Percentiles rank a stretch among this genome's conserved stretches.
These are phyloP conservation scores for Verticillium albo-atrum DNA, from an alignment of 2,329 filamentous ascomycete genomes.

Conservation along the genomic window DNA sequence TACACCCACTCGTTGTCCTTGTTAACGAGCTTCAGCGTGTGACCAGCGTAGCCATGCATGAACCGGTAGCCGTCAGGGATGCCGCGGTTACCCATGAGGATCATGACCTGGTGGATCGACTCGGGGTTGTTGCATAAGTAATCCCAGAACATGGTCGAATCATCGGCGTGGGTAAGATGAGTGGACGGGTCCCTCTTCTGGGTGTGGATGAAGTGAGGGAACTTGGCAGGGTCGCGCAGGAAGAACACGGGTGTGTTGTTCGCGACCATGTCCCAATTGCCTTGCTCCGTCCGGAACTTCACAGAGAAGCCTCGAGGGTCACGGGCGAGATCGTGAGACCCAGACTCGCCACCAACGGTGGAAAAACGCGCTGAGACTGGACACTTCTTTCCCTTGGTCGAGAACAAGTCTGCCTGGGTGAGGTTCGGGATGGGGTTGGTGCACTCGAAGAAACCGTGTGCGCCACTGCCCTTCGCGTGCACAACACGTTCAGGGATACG, in stretches of 20 bases:
- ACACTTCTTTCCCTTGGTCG: slow-evolving; percentile 62
- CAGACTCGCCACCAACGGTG: slow-evolving; percentile 69
- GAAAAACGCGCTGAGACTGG: slow-evolving; percentile 65
- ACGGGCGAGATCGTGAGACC: slow-evolving; percentile 65
- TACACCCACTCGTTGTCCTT: slow-evolving; percentile 49
- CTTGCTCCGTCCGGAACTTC: slow-evolving; percentile 70
- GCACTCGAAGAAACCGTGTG: slow-evolving; percentile 47
- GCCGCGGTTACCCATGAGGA: slow-evolving; percentile 52
- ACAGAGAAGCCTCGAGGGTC: slow-evolving; percentile 69
- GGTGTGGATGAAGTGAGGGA: slow-evolving; percentile 69
- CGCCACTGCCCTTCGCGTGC: slow-evolving; percentile 53
- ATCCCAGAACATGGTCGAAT: slow-evolving; percentile 65
- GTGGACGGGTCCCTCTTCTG: slow-evolving; percentile 71
- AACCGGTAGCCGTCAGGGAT: slow-evolving; percentile 49
- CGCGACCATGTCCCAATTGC: slow-evolving; percentile 55
- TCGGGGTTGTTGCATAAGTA: slow-evolving; percentile 56
- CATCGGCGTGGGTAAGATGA: slow-evolving; percentile 57
- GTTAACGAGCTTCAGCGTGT: slow-evolving; percentile 53
- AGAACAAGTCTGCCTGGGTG: slow-evolving; percentile 46
- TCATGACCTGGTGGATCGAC: slow-evolving; percentile 53
- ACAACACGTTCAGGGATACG: slow-evolving; percentile 57
- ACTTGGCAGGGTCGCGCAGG: slow-evolving; percentile 62
- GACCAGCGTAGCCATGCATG: slow-evolving; percentile 51
- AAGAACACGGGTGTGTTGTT: slow-evolving; percentile 4
- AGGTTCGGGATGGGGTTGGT: slow-evolving; percentile 44